Conservation (phyloP, 805 yeast species). For the Ogataea polymorpha region DNA sequence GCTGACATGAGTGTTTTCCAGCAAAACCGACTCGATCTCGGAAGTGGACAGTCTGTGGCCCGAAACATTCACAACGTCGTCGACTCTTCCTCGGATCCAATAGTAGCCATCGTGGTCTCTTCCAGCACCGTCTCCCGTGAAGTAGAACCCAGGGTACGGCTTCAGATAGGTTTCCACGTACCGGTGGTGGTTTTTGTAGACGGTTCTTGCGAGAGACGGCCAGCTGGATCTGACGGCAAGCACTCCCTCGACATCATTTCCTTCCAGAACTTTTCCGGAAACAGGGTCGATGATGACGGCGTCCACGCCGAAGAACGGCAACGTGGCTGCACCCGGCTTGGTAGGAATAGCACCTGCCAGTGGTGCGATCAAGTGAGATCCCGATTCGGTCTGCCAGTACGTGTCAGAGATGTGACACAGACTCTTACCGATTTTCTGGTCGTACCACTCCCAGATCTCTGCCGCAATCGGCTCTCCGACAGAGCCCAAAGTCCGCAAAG, state of each 20-base stretch:
- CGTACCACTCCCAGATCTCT: slow-evolving; percentile 98
- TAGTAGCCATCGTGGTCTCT: slow-evolving; percentile 94
- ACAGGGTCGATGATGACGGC: slow-evolving; percentile 93
- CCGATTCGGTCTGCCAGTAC: slow-evolving; percentile 98
- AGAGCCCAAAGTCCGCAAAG: slow-evolving; percentile 91
- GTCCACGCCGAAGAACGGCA: slow-evolving; percentile 94
- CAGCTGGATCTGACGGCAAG: slow-evolving; percentile 85
- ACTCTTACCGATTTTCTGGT: slow-evolving; percentile 84
- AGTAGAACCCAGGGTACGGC: slow-evolving; percentile 91
- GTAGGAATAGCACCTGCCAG: slow-evolving; percentile 92
- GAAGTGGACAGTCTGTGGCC: slow-evolving; percentile 99
- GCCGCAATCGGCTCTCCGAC: slow-evolving; percentile 99
- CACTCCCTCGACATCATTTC: slow-evolving; percentile 94
- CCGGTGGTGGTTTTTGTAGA: slow-evolving; percentile 83
- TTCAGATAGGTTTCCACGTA: slow-evolving; percentile 88
- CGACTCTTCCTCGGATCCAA: slow-evolving; percentile 98
- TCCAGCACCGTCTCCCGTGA: slow-evolving; percentile 99
- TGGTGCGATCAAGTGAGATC: slow-evolving; percentile 92
- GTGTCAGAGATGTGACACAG: slow-evolving; percentile 92
- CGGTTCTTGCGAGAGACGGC: slow-evolving; percentile 99
- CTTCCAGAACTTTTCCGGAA: slow-evolving; percentile 76
- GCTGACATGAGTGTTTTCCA: slow-evolving; percentile 74
- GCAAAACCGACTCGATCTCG: slow-evolving; percentile 90
- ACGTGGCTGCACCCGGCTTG: slow-evolving; percentile 95
- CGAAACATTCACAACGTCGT: slow-evolving; percentile 95